These are phyloP conservation scores for Cetradonia linearis DNA, from an alignment of 495 filamentous ascomycete genomes.

Conservation along the genomic window DNA sequence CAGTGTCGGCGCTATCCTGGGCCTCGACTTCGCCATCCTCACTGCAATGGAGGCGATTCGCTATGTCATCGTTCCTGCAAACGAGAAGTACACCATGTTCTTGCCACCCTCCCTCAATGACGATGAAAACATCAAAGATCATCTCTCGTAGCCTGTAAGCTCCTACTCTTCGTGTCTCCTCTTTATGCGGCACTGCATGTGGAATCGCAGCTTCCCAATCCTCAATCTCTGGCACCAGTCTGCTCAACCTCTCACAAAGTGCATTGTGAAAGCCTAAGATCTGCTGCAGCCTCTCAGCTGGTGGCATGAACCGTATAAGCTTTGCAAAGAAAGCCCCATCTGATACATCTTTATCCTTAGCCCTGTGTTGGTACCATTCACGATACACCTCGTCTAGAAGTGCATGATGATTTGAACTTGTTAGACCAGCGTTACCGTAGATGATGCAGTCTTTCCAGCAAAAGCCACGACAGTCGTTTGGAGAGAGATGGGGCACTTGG, in stretches of 20 bases:
- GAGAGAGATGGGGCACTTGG: background rate
- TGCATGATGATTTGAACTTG: background rate
- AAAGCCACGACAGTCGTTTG: conserved; percentile 2
- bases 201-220: background rate
- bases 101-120: conserved; percentile 1
- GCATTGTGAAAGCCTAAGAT: conserved; percentile 1
- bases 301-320: conserved; percentile 1
- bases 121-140: background rate
- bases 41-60: background rate
- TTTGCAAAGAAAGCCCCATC: conserved; percentile 9
- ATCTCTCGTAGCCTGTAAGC: conserved; percentile 2
- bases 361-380: conserved; percentile 8
- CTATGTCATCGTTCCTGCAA: background rate
- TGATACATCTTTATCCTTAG: conserved; percentile 7
- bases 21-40: background rate
- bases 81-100: background rate
- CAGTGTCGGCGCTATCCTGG: background rate
- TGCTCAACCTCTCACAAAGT: conserved; percentile 7
- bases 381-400: conserved; percentile 5
- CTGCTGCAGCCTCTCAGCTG: background rate
- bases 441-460: conserved; percentile 10
- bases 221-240: background rate
- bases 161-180: conserved; percentile 2
- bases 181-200: background rate
- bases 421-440: conserved; percentile 3